phyloP scores from a whole-genome alignment of 176 grass and related monocot genomes.

The Oropetium thomaeum region DNA sequence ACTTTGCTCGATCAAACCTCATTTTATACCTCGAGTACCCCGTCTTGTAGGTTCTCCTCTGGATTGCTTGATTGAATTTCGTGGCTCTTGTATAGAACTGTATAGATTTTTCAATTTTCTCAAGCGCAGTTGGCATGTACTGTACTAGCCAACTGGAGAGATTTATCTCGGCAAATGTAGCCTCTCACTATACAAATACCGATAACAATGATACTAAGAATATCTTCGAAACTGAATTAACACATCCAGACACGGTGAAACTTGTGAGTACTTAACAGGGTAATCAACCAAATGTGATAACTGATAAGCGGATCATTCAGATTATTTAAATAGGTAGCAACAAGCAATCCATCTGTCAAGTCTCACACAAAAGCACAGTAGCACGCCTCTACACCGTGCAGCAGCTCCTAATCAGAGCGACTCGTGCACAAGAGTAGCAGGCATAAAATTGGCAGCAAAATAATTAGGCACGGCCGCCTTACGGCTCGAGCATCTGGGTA shows the following conservation, averaged over 20 bases:
- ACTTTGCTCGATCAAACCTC: background rate
- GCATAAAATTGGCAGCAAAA: conserved; percentile 17
- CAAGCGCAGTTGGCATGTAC: background rate
- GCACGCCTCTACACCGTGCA: background rate
- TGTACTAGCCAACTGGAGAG: too few species aligned
- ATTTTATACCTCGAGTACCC: too few species aligned
- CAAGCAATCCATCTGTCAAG: conserved; percentile 17
- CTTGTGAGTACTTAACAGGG: too few species aligned
- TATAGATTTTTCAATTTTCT: background rate
- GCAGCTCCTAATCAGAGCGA: background rate
- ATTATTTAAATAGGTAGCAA: conserved; percentile 42
- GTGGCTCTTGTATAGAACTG: background rate
- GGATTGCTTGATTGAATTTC: background rate
- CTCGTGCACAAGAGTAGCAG: conserved; percentile 8
- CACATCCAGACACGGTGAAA: background rate
- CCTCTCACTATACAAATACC: background rate
- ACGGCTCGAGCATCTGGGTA: conserved; percentile 10
- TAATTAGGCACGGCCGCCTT: conserved; percentile 13
- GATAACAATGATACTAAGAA: background rate
- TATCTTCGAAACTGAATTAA: background rate
- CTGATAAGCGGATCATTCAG: background rate
- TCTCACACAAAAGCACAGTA: conserved; percentile 17
- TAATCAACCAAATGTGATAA: background rate
- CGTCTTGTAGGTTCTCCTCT: too few species aligned
- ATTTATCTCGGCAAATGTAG: background rate